Conservation (phyloP, 495 filamentous ascomycete species). For the Annulohypoxylon nitens region DNA sequence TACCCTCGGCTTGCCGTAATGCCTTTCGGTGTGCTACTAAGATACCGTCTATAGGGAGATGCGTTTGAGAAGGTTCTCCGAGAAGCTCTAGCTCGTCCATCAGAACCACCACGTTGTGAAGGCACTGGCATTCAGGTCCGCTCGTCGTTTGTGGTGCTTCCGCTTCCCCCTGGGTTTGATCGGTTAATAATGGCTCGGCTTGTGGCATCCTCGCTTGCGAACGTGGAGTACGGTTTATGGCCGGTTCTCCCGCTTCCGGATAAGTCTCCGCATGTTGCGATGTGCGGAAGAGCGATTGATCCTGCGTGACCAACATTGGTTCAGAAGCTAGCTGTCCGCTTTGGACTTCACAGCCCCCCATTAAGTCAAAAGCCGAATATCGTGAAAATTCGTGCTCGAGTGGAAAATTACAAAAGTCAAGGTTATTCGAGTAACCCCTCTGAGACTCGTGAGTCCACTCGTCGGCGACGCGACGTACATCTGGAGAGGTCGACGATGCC, state of each 20-base stretch:
- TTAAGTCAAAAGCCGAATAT: background rate
- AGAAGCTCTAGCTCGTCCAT: background rate
- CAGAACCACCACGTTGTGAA: background rate
- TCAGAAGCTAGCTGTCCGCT: background rate
- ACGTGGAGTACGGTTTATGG: background rate
- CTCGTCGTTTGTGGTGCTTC: background rate
- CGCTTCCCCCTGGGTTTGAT: background rate
- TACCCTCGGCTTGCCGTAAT: background rate
- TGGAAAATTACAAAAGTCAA: slow-evolving; percentile 11
- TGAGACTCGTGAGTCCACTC: slow-evolving; percentile 14
- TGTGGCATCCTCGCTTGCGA: background rate
- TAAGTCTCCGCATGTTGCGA: slow-evolving; percentile 9
- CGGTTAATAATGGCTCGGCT: background rate
- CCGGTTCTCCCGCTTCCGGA: background rate
- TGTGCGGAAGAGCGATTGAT: background rate
- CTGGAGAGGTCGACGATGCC: background rate
- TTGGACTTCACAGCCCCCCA: slow-evolving; percentile 2
- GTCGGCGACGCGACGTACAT: background rate
- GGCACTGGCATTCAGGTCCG: background rate
- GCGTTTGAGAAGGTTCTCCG: background rate
- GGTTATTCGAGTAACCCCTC: background rate
- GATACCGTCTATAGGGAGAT: background rate
- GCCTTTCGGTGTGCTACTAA: background rate
- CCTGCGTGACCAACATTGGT: background rate
- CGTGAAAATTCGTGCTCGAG: background rate